These are phyloP conservation scores for Suhomyces wounanorum DNA, from an alignment of 1,139 yeast genomes.

Conservation along the genomic window DNA sequence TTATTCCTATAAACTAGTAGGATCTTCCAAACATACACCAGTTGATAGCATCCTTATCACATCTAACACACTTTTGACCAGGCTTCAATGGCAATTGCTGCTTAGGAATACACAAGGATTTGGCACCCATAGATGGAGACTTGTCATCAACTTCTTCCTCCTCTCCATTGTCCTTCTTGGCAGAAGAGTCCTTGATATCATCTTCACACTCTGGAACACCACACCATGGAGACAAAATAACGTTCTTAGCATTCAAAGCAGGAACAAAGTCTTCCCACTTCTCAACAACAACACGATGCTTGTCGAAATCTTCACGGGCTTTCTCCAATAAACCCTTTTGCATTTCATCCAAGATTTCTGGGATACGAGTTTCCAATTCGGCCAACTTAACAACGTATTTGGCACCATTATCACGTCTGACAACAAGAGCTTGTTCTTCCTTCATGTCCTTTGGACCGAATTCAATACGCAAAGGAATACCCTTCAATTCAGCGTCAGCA, in stretches of 20 bases:
- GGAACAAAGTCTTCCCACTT: slow-evolving; percentile 94
- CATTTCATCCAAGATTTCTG: slow-evolving; percentile 76
- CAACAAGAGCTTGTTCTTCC: slow-evolving; percentile 78
- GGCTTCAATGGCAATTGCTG: slow-evolving; percentile 81
- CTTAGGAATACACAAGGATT: slow-evolving; percentile 94
- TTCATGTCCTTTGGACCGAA: slow-evolving; percentile 94
- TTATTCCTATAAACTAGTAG: slow-evolving; percentile 46
- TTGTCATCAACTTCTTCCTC: slow-evolving; percentile 90
- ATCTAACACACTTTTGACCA: slow-evolving; percentile 84
- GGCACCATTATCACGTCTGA: slow-evolving; percentile 87
- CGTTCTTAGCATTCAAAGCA: slow-evolving; percentile 86
- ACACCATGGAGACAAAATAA: slow-evolving; percentile 96
- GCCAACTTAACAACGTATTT: slow-evolving; percentile 67
- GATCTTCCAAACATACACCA: slow-evolving; percentile 97
- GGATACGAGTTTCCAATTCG: slow-evolving; percentile 67
- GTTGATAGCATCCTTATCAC: slow-evolving; percentile 71
- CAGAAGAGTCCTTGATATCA: slow-evolving; percentile 90
- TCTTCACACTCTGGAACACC: slow-evolving; percentile 94
- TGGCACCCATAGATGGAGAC: slow-evolving; percentile 99
- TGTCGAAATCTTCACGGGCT: slow-evolving; percentile 83
- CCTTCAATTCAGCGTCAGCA: slow-evolving; percentile 96
- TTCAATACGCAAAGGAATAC: slow-evolving; percentile 91
- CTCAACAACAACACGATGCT: slow-evolving; percentile 76
- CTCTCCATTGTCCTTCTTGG: slow-evolving; percentile 76
- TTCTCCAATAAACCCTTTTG: slow-evolving; percentile 71